Base-by-base conservation (phyloP, 345 rosid genomes). In the Adansonia digitata region DNA sequence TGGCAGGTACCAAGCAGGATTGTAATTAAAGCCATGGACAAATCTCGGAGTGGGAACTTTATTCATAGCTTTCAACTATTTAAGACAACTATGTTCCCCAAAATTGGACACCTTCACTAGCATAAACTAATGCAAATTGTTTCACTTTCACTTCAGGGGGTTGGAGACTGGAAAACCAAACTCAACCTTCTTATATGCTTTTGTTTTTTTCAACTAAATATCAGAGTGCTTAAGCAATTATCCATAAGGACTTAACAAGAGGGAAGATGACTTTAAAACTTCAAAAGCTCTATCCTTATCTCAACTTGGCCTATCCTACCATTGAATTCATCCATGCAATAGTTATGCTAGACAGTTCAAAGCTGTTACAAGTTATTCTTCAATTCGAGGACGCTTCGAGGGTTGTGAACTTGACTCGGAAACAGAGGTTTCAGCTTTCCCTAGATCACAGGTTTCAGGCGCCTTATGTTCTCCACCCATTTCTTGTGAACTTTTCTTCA, bases 361-460 rank as follows among this genome's bases (percentile, higher is more conserved):
- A 57, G 80, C 63, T 9, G 67, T 26, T 66, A 0, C 7, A 40
- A 75, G 37, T 82, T 84, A 84, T 68, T 80, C 78, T 69, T 84
- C 76, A 5, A 61, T 80, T 90, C 89, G 87, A 45, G 77, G 80
- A 60, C 90, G 93, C 84, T 93, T 90, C 65, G 88, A 40, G 56
- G 78, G 72, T 48, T 75, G 90, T 11, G 78, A 80, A 73, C 73
- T 80, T 69, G 82, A 74, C 68, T 77, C 79, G 0, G 48, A 4
- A 67, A 57, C 48, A 64, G 75, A 79, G 66, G 75, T 76, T 71
- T 78, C 75, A 13, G 81, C 68, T 71, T 51, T 75, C 72, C 64
- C 81, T 2, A 74, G 17, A 56, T 77, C 78, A 75, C 72, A 79
- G 34, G 75, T 20, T 62, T 71, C 81, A 4, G 77, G 48, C 48